Evolutionary conservation across 2,329 filamentous ascomycete genomes (phyloP).

Genomic region (Ascochyta fabae): DNA sequence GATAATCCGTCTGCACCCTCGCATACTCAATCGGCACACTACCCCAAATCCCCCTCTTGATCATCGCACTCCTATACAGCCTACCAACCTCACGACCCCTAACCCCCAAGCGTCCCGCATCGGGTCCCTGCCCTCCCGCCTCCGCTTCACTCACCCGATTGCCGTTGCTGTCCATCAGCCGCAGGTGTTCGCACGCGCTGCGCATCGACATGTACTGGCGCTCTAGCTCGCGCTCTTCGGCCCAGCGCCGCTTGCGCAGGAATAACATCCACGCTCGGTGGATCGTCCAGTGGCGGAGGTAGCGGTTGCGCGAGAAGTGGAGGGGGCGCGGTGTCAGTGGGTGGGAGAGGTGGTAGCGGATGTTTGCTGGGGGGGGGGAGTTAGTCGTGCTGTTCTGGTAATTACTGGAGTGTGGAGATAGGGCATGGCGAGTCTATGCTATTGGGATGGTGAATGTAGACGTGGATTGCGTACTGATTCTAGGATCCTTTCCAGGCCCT

Average conservation of each 20-base stretch:
- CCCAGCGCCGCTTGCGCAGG: constrained; percentile 70
- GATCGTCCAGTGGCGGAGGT: constrained; percentile 97
- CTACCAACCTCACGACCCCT: constrained; percentile 66
- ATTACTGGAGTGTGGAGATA: not conserved
- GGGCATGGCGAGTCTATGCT: not conserved
- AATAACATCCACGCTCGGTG: constrained; percentile 92
- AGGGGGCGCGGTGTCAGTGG: constrained; percentile 76
- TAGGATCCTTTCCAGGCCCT: constrained; percentile 35
- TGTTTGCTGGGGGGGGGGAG: constrained; percentile 56
- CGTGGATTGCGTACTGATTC: constrained; percentile 39
- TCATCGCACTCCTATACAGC: constrained; percentile 86
- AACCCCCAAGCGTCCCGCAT: constrained; percentile 33
- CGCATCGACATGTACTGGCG: constrained; percentile 83
- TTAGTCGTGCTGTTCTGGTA: constrained; percentile 2
- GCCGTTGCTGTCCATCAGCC: constrained; percentile 56
- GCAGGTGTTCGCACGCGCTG: constrained; percentile 83
- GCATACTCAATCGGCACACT: constrained; percentile 93
- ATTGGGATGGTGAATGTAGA: not conserved
- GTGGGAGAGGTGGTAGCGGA: constrained; percentile 74
- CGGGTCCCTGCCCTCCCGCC: constrained; percentile 62
- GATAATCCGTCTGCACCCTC: constrained; percentile 81
- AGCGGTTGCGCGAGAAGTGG: constrained; percentile 84
- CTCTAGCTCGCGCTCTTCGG: constrained; percentile 73
- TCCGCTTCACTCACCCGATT: constrained; percentile 52
- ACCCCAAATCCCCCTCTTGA: constrained; percentile 87